Evolutionary conservation across 352 stramenopile species (phyloP), one percentile per base, ranked within the genome.

Genomic region (Plasmopara viticola): DNA sequence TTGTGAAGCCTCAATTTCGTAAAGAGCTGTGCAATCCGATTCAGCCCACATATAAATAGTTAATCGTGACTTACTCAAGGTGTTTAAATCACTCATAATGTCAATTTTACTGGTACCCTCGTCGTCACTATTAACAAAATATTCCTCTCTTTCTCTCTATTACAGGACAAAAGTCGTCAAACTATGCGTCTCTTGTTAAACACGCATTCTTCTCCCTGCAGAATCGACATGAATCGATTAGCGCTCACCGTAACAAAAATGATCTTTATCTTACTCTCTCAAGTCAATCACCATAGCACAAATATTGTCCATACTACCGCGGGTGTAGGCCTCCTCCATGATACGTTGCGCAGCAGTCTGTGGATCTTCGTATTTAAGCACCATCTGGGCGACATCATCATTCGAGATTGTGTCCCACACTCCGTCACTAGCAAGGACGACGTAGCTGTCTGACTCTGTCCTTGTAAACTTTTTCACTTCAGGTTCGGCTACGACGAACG

Each of bases 401-500:
- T 97, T 97, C 28, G 80, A 78, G 48, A 97, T 45, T 17, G 90
- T 94, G 60, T 97, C 90, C 87, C 87, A 98, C 30, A 97, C 71
- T 9, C 92, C 92, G 57, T 98, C 92, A 50, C 72, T 95, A 14
- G 92, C 90, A 14, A 97, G 62, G 10, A 97, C 68, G 7, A 97
- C 43, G 59, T 81, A 96, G 43, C 63, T 71, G 71, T 97, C 87
- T 33, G 83, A 66, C 14, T 72, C 66, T 15, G 67, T 72, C 59
- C 77, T 69, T 42, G 51, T 78, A 31, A 80, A 66, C 53, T 86
- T 64, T 40, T 78, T 86, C 45, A 96, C 78, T 59, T 97, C 90
- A 0, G 90, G 90, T 54, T 96, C 84, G 7, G 87, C 82, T 4
- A 90, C 85, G n/a, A 98, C 87, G 33, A 92, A 97, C 0, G 83